Conservation (phyloP, 1,284 basidiomycete genomes). For the Ganoderma multipileum region DNA sequence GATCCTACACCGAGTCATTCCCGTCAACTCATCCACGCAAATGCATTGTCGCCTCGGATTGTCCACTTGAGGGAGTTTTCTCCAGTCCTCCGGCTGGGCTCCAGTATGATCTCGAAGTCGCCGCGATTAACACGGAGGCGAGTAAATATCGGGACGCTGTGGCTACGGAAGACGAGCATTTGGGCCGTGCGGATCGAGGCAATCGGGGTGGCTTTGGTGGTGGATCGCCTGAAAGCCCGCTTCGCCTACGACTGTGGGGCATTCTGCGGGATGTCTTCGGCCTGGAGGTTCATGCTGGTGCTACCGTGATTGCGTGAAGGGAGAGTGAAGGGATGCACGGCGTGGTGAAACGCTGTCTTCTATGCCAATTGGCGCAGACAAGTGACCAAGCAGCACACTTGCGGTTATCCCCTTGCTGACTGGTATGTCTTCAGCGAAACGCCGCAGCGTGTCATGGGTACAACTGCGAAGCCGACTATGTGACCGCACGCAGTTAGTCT, state of each 20-base stretch:
- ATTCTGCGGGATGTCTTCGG: slow-evolving; percentile 52
- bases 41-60: slow-evolving; percentile 43
- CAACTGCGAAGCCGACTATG: neutral
- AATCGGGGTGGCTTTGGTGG: slow-evolving; percentile 52
- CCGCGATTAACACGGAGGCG: slow-evolving; percentile 16
- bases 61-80: slow-evolving; percentile 54
- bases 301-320: neutral
- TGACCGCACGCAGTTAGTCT: neutral
- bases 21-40: too few species aligned
- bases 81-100: slow-evolving; percentile 53
- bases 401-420: neutral
- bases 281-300: slow-evolving; percentile 22
- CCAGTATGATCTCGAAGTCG: slow-evolving; percentile 65
- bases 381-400: neutral
- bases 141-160: neutral
- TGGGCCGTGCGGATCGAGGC: slow-evolving; percentile 45
- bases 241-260: slow-evolving; percentile 63
- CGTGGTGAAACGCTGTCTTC: neutral
- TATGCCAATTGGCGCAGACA: neutral
- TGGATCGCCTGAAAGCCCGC: slow-evolving; percentile 57
- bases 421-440: neutral
- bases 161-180: slow-evolving; percentile 39
- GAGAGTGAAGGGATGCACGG: neutral
- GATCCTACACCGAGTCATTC: too few species aligned
- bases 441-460: neutral